A percentile compares a stretch with the other conserved stretches of the same genome.
Conservation (phyloP, 148 eudicot genomes). For the Diospyros lotus region DNA sequence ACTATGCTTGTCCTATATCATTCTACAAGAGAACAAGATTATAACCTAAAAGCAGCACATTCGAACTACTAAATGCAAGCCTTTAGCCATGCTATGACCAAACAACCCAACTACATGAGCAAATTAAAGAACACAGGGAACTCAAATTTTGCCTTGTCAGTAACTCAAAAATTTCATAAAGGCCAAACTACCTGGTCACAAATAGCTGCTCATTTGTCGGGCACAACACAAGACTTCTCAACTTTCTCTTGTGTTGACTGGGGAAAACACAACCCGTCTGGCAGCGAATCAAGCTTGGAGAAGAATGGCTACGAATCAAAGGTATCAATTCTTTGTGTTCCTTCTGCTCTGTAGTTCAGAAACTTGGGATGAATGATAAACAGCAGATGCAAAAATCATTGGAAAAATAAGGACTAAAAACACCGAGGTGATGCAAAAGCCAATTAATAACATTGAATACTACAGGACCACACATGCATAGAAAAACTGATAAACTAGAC, state of each 20-base stretch:
- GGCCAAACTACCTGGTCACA: slow-evolving; percentile 56
- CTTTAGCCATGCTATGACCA: slow-evolving; percentile 1
- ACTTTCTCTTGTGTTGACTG: slow-evolving; percentile 93
- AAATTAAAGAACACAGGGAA: slow-evolving; percentile 3
- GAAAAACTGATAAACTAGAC: slow-evolving; percentile 14
- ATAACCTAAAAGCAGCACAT: background rate
- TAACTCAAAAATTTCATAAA: slow-evolving; percentile 7
- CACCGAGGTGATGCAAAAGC: slow-evolving; percentile 6
- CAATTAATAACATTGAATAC: background rate
- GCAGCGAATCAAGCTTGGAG: slow-evolving; percentile 54
- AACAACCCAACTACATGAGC: background rate
- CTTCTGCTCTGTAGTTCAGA: slow-evolving; percentile 44
- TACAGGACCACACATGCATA: background rate
- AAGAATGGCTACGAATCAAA: slow-evolving; percentile 50
- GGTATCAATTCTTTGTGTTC: slow-evolving; percentile 72
- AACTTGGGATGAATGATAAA: slow-evolving; percentile 5
- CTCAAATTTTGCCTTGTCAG: no score
- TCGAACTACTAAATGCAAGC: background rate
- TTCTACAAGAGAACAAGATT: background rate
- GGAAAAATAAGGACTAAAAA: slow-evolving; percentile 4
- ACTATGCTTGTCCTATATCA: background rate
- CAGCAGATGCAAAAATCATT: background rate
- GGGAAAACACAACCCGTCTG: slow-evolving; percentile 48
- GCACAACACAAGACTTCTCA: slow-evolving; percentile 74
- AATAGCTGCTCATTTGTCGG: slow-evolving; percentile 80